Evolutionary conservation across 2,329 filamentous ascomycete genomes (phyloP).

Genomic region (Phialophora tarda): DNA sequence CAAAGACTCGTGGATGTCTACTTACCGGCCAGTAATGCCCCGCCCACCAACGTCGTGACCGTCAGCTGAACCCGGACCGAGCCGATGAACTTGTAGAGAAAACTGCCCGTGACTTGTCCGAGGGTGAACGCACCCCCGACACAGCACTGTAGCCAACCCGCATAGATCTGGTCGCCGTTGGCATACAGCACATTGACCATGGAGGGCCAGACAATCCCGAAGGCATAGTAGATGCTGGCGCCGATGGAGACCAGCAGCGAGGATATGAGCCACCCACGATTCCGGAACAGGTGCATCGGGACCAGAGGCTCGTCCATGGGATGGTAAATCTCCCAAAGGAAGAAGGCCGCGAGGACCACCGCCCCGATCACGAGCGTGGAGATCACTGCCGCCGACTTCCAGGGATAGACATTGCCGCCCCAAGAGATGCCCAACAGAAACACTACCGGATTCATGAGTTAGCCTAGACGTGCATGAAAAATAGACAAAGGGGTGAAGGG

Average conservation of each 20-base stretch:
- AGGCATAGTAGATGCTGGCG: conserved; percentile 14
- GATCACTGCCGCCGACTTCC: conserved; percentile 49
- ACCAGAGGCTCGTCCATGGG: conserved; percentile 9
- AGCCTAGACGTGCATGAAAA: conserved; percentile 46
- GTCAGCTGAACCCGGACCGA: neutral
- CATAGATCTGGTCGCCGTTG: neutral
- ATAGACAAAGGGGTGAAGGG: conserved; percentile 42
- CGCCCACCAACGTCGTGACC: neutral
- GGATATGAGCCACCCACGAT: neutral
- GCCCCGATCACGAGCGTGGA: conserved; percentile 48
- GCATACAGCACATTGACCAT: conserved; percentile 8
- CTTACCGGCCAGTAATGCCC: no score
- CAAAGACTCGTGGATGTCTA: neutral
- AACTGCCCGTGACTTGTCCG: neutral
- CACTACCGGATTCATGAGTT: conserved; percentile 19
- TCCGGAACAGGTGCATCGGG: conserved; percentile 15
- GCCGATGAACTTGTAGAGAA: conserved; percentile 1
- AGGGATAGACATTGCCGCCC: conserved; percentile 50
- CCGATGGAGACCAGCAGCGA: neutral
- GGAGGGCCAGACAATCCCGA: conserved; percentile 13
- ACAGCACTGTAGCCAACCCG: neutral
- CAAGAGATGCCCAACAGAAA: conserved; percentile 43
- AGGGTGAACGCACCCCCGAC: no score
- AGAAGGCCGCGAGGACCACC: conserved; percentile 47
- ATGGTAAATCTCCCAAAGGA: neutral